Evolutionary conservation across 1,284 basidiomycete species (phyloP).

Genomic region (Schizophyllum commune): DNA sequence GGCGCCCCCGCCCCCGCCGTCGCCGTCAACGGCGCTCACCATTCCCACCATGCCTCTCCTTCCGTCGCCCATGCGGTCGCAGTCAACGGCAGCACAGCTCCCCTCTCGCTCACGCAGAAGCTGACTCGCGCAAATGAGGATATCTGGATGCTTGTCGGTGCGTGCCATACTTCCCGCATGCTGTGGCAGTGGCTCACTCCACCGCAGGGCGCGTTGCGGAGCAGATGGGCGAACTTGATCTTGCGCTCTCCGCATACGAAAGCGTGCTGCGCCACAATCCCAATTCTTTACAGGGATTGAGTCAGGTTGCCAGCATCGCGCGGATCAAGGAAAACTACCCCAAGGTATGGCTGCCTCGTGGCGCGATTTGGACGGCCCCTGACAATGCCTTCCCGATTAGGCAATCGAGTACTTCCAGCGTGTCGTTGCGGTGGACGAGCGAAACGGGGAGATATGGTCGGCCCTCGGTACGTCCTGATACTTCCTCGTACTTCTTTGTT

Average conservation of each 20-base stretch:
- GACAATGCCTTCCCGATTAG: constrained; percentile 36
- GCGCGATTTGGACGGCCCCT: constrained; percentile 23
- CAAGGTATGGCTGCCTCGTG: constrained; percentile 46
- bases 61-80: constrained; percentile 35
- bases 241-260: constrained; percentile 86
- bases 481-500: constrained; percentile 13
- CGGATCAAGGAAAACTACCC: constrained; percentile 84
- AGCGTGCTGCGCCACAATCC: constrained; percentile 90
- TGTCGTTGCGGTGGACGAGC: constrained; percentile 80
- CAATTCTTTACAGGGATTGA: constrained; percentile 79
- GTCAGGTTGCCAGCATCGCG: constrained; percentile 85
- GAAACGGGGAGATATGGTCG: constrained; percentile 94
- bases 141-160: constrained; percentile 89
- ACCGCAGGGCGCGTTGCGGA: constrained; percentile 79
- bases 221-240: constrained; percentile 85
- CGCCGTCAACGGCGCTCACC: constrained; percentile 34
- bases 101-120: constrained; percentile 54
- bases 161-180: constrained; percentile 15
- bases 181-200: constrained; percentile 9
- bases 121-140: constrained; percentile 82
- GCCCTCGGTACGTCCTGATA: constrained; percentile 59
- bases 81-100: constrained; percentile 21
- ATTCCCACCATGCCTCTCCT: constrained; percentile 29
- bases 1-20: constrained; percentile 34
- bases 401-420: constrained; percentile 95